Percentiles rank a stretch among this genome's conserved stretches.
These are phyloP conservation scores for Pinus taeda DNA, from an alignment of 75 land plant species.

Conservation along the genomic window DNA sequence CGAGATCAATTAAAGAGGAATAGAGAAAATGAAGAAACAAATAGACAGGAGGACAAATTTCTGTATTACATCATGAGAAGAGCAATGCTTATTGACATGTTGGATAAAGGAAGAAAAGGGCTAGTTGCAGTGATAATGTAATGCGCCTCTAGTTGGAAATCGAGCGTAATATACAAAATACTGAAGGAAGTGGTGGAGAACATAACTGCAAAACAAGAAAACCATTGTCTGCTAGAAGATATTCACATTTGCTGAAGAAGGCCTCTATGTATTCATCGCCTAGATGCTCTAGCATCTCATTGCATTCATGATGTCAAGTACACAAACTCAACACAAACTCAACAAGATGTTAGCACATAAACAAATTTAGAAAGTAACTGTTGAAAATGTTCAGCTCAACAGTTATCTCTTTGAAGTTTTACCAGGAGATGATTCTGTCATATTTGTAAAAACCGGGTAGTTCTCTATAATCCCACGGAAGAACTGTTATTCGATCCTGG, in stretches of 20 bases:
- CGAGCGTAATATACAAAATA: not conserved
- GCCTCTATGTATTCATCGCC: conserved; percentile 86
- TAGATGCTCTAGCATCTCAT: conserved; percentile 93
- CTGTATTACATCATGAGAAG: too few species aligned
- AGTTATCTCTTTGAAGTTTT: conserved; percentile 8
- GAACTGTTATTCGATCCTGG: conserved; percentile 74
- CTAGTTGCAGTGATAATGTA: too few species aligned
- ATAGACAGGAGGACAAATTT: too few species aligned
- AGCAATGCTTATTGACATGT: not conserved
- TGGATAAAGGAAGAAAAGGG: not conserved
- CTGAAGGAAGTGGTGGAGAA: not conserved
- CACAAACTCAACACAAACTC: not conserved
- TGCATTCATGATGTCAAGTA: conserved; percentile 14
- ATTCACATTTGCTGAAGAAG: conserved; percentile 77
- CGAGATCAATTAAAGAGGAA: not conserved
- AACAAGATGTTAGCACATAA: not conserved
- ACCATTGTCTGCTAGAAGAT: conserved; percentile 73
- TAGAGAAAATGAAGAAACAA: too few species aligned
- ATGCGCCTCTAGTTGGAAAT: too few species aligned
- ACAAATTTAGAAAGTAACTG: not conserved
- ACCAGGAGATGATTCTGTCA: conserved; percentile 94
- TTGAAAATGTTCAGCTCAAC: not conserved
- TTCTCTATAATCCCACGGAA: conserved; percentile 76
- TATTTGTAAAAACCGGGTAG: conserved; percentile 51
- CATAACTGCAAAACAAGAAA: conserved; percentile 81